Conservation (phyloP, 108 stramenopile species). For the Fragilaria radians region DNA sequence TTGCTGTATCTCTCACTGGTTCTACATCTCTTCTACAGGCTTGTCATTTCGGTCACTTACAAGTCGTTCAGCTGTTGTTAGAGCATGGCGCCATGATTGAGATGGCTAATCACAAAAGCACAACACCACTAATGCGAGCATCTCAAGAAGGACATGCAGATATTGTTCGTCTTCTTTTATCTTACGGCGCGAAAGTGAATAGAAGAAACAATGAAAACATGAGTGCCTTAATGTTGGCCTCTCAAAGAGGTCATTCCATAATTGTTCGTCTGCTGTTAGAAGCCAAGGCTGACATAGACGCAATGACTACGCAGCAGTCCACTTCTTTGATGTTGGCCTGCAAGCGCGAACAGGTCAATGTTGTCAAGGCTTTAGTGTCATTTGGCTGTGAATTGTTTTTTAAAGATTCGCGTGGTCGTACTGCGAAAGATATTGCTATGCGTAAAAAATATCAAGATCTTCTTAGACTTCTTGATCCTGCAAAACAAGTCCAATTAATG, state of each 20-base stretch:
- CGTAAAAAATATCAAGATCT: constrained; percentile 17
- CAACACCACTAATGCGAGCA: constrained; percentile 86
- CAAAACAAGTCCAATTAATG: constrained; percentile 43
- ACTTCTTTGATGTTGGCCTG: constrained; percentile 82
- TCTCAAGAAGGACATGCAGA: constrained; percentile 75
- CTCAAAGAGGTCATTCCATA: constrained; percentile 72
- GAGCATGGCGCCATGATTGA: constrained; percentile 46
- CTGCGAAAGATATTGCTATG: constrained; percentile 58
- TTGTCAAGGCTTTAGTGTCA: constrained; percentile 66
- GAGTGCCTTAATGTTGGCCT: constrained; percentile 82
- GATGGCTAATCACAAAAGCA: constrained; percentile 68
- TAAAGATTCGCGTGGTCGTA: constrained; percentile 56
- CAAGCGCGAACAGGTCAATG: constrained; percentile 67
- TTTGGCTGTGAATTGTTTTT: constrained; percentile 72
- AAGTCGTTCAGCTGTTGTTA: constrained; percentile 57
- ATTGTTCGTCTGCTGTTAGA: constrained; percentile 62
- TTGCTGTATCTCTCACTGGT: constrained; percentile 39
- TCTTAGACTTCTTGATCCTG: constrained; percentile 22
- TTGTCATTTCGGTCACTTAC: constrained; percentile 68
- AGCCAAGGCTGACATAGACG: constrained; percentile 53
- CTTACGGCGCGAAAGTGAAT: constrained; percentile 57
- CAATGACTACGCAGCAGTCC: constrained; percentile 55
- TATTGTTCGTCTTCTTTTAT: constrained; percentile 32
- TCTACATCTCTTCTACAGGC: constrained; percentile 81
- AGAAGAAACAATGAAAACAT: constrained; percentile 69